A percentile compares a stretch with the other conserved stretches of the same genome.
Conservation (phyloP, 768 basidiomycete genomes). For the Leccinum incarnatum region DNA sequence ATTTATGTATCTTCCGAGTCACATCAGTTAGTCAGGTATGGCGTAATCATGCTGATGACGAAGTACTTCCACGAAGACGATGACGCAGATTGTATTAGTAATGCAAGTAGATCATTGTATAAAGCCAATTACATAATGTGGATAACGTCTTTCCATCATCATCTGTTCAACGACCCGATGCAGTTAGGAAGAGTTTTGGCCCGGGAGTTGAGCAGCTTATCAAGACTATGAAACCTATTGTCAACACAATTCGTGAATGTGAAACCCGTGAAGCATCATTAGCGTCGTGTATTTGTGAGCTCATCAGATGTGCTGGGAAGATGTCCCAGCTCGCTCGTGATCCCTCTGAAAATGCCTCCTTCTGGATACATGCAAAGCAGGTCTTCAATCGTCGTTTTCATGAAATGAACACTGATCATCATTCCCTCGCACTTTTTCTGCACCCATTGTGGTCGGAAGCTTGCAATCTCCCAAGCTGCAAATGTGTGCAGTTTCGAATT, state of each 20-base stretch:
- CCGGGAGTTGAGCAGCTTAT: background rate
- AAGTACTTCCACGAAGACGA: no score
- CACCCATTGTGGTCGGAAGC: background rate
- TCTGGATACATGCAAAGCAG: background rate
- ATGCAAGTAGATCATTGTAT: no score
- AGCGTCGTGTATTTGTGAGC: background rate
- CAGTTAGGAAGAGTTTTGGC: background rate
- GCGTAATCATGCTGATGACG: background rate
- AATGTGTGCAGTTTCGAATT: background rate
- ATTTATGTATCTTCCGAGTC: background rate
- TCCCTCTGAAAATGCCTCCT: no score
- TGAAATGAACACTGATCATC: conserved; percentile 26
- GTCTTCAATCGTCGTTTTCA: conserved; percentile 31
- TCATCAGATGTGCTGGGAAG: background rate
- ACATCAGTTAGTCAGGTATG: background rate
- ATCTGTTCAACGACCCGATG: background rate
- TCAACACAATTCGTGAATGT: background rate
- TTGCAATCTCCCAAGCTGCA: background rate
- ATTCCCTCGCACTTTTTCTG: conserved; percentile 23
- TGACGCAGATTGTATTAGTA: background rate
- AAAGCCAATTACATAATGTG: background rate
- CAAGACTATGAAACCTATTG: background rate
- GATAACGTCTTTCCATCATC: background rate
- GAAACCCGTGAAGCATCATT: background rate
- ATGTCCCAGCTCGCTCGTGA: no score